A percentile compares a stretch with the other conserved stretches of the same genome.
Conservation (phyloP, 768 basidiomycete genomes). For the Amanita brunnescens region DNA sequence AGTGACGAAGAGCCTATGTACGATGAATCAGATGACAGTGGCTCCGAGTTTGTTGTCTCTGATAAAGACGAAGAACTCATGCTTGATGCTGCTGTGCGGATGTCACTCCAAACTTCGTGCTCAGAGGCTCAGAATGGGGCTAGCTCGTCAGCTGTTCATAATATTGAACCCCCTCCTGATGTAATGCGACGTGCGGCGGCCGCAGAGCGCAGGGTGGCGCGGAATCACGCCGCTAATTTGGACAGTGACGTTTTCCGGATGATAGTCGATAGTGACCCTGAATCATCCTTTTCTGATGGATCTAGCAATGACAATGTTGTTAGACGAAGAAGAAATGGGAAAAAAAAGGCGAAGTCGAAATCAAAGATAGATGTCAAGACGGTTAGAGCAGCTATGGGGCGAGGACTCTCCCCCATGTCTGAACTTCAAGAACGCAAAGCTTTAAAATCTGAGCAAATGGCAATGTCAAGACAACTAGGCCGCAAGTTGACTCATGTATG, state of each 20-base stretch:
- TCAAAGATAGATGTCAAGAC: constrained; percentile 20
- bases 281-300: constrained; percentile 18
- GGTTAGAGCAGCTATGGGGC: constrained; percentile 14
- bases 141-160: constrained; percentile 27
- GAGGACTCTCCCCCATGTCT: not conserved
- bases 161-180: constrained; percentile 27
- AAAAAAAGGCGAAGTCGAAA: constrained; percentile 14
- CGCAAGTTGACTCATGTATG: constrained; percentile 66
- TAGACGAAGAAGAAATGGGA: constrained; percentile 17
- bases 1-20: constrained; percentile 9
- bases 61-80: constrained; percentile 39
- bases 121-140: constrained; percentile 17
- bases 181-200: constrained; percentile 41
- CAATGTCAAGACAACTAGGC: constrained; percentile 49
- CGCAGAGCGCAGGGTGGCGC: constrained; percentile 42
- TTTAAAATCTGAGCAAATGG: constrained; percentile 38
- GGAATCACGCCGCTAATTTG: constrained; percentile 13
- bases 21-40: constrained; percentile 47
- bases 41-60: constrained; percentile 51
- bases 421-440: constrained; percentile 17
- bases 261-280: constrained; percentile 19
- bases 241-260: constrained; percentile 15
- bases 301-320: constrained; percentile 31
- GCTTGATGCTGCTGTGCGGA: constrained; percentile 46
- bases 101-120: constrained; percentile 37